Evolutionary conservation across 345 rosid genomes (phyloP).

Genomic region (Hypericum perforatum): DNA sequence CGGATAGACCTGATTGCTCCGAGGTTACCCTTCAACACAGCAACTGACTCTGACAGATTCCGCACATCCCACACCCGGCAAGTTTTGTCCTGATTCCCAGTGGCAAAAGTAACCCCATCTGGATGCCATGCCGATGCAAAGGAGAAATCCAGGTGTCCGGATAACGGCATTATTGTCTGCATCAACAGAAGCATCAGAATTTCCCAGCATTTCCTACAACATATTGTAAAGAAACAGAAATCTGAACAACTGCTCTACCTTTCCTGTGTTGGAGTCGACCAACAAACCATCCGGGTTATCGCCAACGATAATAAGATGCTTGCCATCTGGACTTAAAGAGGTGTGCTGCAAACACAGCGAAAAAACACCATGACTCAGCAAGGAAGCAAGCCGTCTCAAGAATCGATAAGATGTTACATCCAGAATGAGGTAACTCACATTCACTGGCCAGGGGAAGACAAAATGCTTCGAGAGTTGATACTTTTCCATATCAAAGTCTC

Average conservation of each 20-base stretch:
- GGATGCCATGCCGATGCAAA: slow-evolving; percentile 89
- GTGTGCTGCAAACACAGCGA: slow-evolving; percentile 41
- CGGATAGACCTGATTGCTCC: slow-evolving; percentile 68
- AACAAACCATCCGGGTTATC: slow-evolving; percentile 59
- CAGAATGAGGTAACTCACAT: slow-evolving; percentile 31
- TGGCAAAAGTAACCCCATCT: slow-evolving; percentile 57
- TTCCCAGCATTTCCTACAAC: slow-evolving; percentile 1
- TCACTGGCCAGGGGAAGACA: slow-evolving; percentile 65
- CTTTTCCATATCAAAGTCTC: slow-evolving; percentile 79
- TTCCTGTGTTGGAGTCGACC: slow-evolving; percentile 55
- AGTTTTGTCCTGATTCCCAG: slow-evolving; percentile 81
- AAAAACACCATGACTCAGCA: too few relatives aligned
- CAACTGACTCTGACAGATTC: slow-evolving; percentile 44
- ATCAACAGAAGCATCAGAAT: slow-evolving; percentile 1
- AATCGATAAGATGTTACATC: not conserved
- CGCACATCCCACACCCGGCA: slow-evolving; percentile 67
- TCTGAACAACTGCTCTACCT: slow-evolving; percentile 23
- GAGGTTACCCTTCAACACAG: slow-evolving; percentile 60
- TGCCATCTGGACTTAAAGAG: slow-evolving; percentile 67
- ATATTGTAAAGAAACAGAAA: not conserved
- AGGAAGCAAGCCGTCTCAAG: too few relatives aligned
- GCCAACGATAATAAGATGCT: slow-evolving; percentile 55
- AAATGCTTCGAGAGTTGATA: slow-evolving; percentile 53
- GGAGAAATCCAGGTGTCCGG: slow-evolving; percentile 64
- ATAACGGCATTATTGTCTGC: slow-evolving; percentile 38